Conservation (phyloP, 2,329 filamentous ascomycete species). For the Sporothrix brunneoviolacea region DNA sequence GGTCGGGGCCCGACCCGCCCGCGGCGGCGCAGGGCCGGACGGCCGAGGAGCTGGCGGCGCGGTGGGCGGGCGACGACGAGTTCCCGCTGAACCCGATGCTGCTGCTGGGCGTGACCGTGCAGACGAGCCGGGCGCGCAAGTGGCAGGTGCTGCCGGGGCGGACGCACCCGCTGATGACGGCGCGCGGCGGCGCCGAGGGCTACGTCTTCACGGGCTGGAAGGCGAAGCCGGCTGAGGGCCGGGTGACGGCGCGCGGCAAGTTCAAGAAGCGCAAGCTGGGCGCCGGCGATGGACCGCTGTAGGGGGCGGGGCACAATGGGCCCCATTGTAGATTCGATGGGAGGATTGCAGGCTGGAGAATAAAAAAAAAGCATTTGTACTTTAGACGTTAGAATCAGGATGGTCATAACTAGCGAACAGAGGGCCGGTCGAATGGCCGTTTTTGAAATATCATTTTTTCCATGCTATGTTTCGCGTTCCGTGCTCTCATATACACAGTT, state of each 20-base stretch:
- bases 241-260: constrained; percentile 75
- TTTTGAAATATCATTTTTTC: no score
- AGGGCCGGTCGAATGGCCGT: no score
- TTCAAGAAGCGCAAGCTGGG: constrained; percentile 56
- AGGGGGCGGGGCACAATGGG: no score
- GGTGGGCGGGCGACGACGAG: constrained; percentile 58
- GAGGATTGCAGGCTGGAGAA: no score
- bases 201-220: constrained; percentile 81
- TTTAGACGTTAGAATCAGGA: no score
- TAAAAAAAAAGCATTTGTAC: no score
- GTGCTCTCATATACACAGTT: no score
- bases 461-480: no score
- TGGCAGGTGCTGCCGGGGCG: constrained; percentile 91
- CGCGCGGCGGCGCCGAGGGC: constrained; percentile 78
- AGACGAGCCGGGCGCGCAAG: constrained; percentile 68
- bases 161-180: constrained; percentile 92
- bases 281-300: not conserved
- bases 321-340: no score
- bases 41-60: constrained; percentile 44
- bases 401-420: no score
- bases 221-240: constrained; percentile 71
- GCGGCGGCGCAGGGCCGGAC: constrained; percentile 38
- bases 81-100: constrained; percentile 86
- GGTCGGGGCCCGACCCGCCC: constrained; percentile 45
- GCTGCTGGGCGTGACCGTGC: constrained; percentile 70